Base-by-base conservation (phyloP, 176 grass and related monocot species). In the Hordeum marinum region DNA sequence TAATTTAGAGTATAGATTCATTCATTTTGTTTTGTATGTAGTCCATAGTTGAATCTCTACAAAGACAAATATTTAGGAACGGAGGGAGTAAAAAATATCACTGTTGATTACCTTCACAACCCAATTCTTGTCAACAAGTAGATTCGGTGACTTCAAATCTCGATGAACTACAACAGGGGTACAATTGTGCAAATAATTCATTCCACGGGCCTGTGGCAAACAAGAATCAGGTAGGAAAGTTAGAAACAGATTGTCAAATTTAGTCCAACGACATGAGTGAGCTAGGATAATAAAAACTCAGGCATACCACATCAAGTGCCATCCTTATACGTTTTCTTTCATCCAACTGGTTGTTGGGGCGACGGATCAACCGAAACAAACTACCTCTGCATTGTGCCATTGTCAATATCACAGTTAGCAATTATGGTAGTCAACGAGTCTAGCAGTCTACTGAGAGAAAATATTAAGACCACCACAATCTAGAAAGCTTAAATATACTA, bases 181-280 rank as follows among this genome's bases (percentile, higher is more conserved):
- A 76, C 88, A 96, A 83, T 91, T 99, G 76, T 99, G 97, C 82
- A 99, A 96, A 86, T 99, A 96, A 96, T 99, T 99, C 97, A 99
- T 96, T 88, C 97, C 97, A 81, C 97, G 90, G 59, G 91, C 97
- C 97, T 99, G 71, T 24, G 48, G 65, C 6, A 80, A 77, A 86
- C 68, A 84, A 86, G 13, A 80, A 43, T 11, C 48, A 83, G 86
- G 52, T 83, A 67, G 70, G 26, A 9, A 75, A 75, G 72, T 75
- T 65, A 29, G 39, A 31, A 62, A 63, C 54, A 71, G 23, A 14
- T 74, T 48, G 43, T 75, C 60, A 75, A 66, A 83, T 41, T 70
- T 39, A 70, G 43, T 6, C 24, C 18, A 29, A 75, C 76, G 36
- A 31, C 72, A 83, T 20, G 39, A 72, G 36, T 79, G 86, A 83